Conservation (phyloP, 2,329 filamentous ascomycete species). For the Colletotrichum sp. region DNA sequence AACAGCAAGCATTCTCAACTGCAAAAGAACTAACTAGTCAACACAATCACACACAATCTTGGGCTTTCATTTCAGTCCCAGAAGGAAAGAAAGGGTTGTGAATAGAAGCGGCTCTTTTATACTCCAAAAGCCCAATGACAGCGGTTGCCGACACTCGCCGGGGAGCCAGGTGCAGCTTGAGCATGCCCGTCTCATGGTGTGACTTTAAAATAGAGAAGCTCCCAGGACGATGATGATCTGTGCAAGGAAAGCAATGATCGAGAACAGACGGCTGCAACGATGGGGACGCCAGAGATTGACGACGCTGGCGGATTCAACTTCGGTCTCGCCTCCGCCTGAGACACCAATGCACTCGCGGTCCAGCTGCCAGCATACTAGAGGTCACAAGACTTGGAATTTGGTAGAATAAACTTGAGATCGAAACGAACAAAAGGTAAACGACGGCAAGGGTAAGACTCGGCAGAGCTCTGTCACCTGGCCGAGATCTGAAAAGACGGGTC, state of each 20-base stretch:
- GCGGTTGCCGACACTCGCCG: rapidly evolving
- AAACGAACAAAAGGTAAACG: not conserved
- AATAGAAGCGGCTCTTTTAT: not conserved
- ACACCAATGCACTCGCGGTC: rapidly evolving
- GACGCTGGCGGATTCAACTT: not conserved
- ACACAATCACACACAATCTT: not conserved
- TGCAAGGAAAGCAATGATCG: not conserved
- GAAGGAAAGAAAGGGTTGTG: not conserved
- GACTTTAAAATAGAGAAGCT: not conserved
- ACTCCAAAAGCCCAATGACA: not conserved
- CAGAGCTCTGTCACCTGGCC: not conserved
- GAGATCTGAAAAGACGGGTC: not conserved
- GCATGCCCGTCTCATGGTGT: not conserved
- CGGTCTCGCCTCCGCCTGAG: not conserved
- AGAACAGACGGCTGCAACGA: no score
- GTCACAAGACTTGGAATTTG: no score
- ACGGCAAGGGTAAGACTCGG: no score
- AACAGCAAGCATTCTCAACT: not conserved
- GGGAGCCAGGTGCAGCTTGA: not conserved
- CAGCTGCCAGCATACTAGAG: not conserved
- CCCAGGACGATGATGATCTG: not conserved
- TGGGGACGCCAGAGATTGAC: no score
- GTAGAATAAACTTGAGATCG: not conserved
- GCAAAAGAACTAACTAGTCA: not conserved
- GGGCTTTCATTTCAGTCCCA: no score